phyloP scores from a whole-genome alignment of 192 early-diverging fungal species.

The Coemansia furcata region DNA sequence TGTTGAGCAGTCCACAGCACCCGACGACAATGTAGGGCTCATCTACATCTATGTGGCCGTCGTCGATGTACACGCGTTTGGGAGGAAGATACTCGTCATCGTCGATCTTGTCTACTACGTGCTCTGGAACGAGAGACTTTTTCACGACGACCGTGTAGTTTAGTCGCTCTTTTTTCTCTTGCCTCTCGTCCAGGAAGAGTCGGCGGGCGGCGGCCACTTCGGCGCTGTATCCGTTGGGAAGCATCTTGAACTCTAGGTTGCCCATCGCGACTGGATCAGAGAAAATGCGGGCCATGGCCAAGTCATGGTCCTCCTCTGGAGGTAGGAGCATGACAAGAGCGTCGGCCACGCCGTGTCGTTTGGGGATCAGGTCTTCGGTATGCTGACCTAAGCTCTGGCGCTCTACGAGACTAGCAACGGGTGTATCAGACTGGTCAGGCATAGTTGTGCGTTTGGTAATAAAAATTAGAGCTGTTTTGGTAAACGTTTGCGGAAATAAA shows the following conservation, averaged over 20 bases:
- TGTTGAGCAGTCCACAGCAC: conserved; percentile 37
- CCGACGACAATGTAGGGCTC: conserved; percentile 44
- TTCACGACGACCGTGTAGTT: conserved; percentile 37
- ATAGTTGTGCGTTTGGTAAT: background rate
- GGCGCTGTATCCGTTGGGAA: conserved; percentile 18
- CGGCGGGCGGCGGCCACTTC: conserved; percentile 18
- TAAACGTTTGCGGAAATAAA: background rate
- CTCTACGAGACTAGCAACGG: background rate
- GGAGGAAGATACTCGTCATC: conserved; percentile 29
- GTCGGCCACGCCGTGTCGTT: conserved; percentile 15
- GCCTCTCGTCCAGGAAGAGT: conserved; percentile 14
- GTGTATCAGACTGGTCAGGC: background rate
- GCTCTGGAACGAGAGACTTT: conserved; percentile 26
- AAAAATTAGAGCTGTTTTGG: background rate
- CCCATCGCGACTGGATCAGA: conserved; percentile 39
- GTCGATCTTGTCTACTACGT: conserved; percentile 8
- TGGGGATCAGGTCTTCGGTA: conserved; percentile 14
- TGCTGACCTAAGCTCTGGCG: background rate
- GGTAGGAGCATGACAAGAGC: conserved; percentile 28
- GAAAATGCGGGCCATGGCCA: conserved; percentile 20
- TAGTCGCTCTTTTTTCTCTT: conserved; percentile 26
- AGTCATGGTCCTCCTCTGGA: conserved; percentile 39
- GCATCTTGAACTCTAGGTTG: conserved; percentile 32
- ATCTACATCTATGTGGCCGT: conserved; percentile 23
- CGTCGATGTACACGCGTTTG: conserved; percentile 20